Base-by-base conservation (phyloP, 139 green algal species). In the Chlamydomonas sp. region DNA sequence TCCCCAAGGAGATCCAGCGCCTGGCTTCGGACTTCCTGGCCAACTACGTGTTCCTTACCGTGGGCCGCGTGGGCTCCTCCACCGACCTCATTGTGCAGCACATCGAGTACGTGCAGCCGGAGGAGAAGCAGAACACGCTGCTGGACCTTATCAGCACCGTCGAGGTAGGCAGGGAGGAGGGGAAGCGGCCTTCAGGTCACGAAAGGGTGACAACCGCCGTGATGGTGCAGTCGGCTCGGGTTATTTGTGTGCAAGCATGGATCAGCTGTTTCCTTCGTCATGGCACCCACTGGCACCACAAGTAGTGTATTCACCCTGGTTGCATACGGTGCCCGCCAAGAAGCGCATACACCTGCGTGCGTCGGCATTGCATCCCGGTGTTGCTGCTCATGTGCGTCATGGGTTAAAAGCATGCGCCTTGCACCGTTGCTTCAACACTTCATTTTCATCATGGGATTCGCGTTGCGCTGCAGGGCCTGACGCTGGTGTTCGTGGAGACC, bases 1-100 rank as follows among this genome's bases (percentile, higher is more conserved):
- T 99, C 94, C 97, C 97, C 75, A 99, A 99, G 90, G 94, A 96
- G 91, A 96, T 97, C 71, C 93, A 97, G 93, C 93, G 97, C 78
- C 92, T 99, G 85, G 97, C 97, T n/a, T 91, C 95, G 3, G 97
- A 99, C 89, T 99, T 99, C 94, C 90, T 99, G 77, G 79, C 95
- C 90, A 96, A 99, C 95, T 99, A 99, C 93, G 96, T 99, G 85
- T 99, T 99, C 95, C 94, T 99, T 20, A 96, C 97, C 58, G 97
- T 99, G 5, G 97, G 97, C 14, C 95, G 97, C 89, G 97, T 99
- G 17, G 98, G 98, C n/a, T 99, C 96, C 67, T 98, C 94, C 82
- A 99, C 96, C 64, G 96, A 99, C 79, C 95, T 99, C 61, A 99
- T 99, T 81, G 95, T 98, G 88, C 97, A 99, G 89, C 89, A 92